Base-by-base conservation (phyloP, 2,329 filamentous ascomycete genomes). In the Xylaria sp. region DNA sequence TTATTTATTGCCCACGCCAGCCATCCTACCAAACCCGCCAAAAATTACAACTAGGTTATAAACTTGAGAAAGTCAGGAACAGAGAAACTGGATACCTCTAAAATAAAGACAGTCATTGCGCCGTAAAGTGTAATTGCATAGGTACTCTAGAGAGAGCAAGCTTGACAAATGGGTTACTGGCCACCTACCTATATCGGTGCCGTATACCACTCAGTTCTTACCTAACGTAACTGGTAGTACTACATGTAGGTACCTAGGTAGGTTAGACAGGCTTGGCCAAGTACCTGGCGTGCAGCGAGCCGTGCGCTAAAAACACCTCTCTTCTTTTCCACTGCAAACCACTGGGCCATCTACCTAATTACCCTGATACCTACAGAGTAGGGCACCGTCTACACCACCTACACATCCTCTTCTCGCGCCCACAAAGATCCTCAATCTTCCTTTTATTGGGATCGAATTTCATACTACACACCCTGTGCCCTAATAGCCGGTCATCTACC, bases 391-490 rank as follows among this genome's bases (percentile, higher is more conserved):
- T 58, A 46, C 41, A 58, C 41, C 8, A 25, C 64, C 48, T 52
- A 49, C 51, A 31, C 31, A 54, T 43, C 55, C 33, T 23, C 55
- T 33, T 49, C 31, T 55, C 46, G 20, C 41, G 31, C 63, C 63
- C 57, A 66, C 67, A 66, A 62, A 66, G 60, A 56, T 67, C 46
- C 48, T 51, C 49, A 12, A 58, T 48, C 60, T 52, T 52, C 57
- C 20, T 28, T 58, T 54, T 52, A 63, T 63, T 62, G 58, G 58
- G 46, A 43, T 55, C 48, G 23, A 33, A 9, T 62, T 31, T 43
- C 51, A 62, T 51, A 56, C 49, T 49, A 64, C 52, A 48, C 51
- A 52, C 13, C 55, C 48, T 64, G 25, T 60, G 51, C 66, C 62
- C 62, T 68, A 61, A 59, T 51, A 65, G 39, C 62, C 31, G 46